Percentiles rank a stretch among this genome's conserved stretches.
Conservation (phyloP, 1,284 basidiomycete species). For the Austroboletus niveus region DNA sequence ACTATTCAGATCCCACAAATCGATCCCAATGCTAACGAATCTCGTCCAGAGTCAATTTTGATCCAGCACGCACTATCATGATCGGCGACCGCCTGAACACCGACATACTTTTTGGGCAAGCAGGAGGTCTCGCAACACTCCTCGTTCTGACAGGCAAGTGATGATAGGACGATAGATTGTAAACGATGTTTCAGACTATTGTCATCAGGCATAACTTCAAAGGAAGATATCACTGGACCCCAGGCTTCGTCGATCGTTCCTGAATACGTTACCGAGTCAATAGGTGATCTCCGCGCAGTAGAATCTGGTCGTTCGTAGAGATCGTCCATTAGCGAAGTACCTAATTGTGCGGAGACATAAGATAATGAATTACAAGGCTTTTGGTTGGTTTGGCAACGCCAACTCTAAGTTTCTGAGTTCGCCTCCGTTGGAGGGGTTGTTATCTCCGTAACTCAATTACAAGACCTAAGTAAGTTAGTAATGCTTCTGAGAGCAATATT, state of each 20-base stretch:
- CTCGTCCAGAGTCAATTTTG: constrained; percentile 72
- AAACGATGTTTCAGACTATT: neutral
- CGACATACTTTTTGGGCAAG: constrained; percentile 90
- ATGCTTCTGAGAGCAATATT: no score
- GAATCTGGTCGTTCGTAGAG: constrained; percentile 22
- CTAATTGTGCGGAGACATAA: neutral
- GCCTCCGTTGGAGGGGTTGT: no score
- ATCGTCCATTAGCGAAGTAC: neutral
- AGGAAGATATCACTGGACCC: constrained; percentile 71
- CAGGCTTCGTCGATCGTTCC: constrained; percentile 70
- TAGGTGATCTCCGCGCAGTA: constrained; percentile 66
- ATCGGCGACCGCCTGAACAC: constrained; percentile 94
- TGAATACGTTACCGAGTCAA: constrained; percentile 76
- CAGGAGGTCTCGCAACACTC: constrained; percentile 82
- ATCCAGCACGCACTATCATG: constrained; percentile 87
- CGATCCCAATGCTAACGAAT: neutral
- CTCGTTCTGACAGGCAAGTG: constrained; percentile 89
- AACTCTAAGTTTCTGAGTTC: no score
- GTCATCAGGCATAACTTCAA: constrained; percentile 65
- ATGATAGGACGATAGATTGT: constrained; percentile 6
- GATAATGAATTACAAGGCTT: neutral
- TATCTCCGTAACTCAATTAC: no score
- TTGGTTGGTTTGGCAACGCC: neutral
- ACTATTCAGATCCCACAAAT: neutral
- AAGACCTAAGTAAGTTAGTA: no score